Evolutionary conservation across 179 eudicot species (phyloP).

Genomic region (Nepenthes alata): DNA sequence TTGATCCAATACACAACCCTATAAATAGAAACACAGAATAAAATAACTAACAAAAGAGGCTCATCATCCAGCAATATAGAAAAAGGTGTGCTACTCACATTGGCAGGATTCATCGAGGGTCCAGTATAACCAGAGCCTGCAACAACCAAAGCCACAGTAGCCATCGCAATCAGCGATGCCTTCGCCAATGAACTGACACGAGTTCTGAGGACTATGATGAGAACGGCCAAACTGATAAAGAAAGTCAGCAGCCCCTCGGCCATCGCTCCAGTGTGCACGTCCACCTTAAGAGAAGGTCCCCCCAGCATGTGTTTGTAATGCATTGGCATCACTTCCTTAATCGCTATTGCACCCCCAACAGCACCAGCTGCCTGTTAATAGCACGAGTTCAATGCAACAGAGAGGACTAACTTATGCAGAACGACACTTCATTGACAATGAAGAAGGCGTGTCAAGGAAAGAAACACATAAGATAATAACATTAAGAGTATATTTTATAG

Average conservation of each 20-base stretch:
- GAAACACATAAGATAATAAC: constrained; percentile 8
- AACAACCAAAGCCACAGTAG: constrained; percentile 54
- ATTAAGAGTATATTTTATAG: too few species aligned
- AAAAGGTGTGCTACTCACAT: constrained; percentile 33
- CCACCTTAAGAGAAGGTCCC: constrained; percentile 76
- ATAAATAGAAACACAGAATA: too few species aligned
- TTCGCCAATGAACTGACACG: constrained; percentile 42
- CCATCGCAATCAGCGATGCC: constrained; percentile 58
- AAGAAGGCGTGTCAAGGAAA: constrained; percentile 41
- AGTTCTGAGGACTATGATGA: constrained; percentile 47
- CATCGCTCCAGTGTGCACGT: constrained; percentile 71
- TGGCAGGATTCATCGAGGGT: constrained; percentile 92
- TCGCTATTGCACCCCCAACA: constrained; percentile 65
- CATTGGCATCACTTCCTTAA: constrained; percentile 56
- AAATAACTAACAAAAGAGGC: too few species aligned
- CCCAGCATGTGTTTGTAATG: constrained; percentile 68
- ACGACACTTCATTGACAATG: constrained; percentile 25
- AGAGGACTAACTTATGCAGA: constrained; percentile 4
- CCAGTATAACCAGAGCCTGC: constrained; percentile 67
- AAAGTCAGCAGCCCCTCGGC: constrained; percentile 80
- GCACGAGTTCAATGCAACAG: background rate
- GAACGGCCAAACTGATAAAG: constrained; percentile 47
- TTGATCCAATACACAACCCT: too few species aligned
- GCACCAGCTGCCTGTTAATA: constrained; percentile 68
- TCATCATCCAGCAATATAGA: background rate